Base-by-base conservation (phyloP, 2,329 filamentous ascomycete genomes). In the Aspergillus persii region DNA sequence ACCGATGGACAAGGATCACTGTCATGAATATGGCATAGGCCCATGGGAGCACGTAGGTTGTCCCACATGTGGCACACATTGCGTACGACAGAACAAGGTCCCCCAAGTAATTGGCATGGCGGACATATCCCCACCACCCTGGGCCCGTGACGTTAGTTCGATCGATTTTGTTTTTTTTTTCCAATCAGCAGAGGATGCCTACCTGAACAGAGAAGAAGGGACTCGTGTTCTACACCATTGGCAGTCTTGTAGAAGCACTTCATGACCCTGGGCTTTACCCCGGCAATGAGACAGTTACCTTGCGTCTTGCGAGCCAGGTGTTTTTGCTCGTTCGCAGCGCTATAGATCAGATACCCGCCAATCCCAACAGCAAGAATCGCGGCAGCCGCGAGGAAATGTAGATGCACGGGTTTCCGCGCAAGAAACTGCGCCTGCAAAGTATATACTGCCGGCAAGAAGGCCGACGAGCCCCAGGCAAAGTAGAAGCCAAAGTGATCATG, bases 401-500 rank as follows among this genome's bases (percentile, higher is more conserved):
- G 41, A 7, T 46, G 71, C 53, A 76, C 50, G 36, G 79, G 79
- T 56, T 81, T 77, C 1, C 69, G 66, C 2, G 78, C 77, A 1
- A 83, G 69, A 53, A 80, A 83, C 59, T 83, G 80, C 0, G 74
- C 74, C 60, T 83, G 80, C 0, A 81, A 71, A 0, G 80, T 82
- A 63, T 82, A 82, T 27, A 78, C 75, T 0, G 70, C 73, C 0
- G 80, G 80, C 2, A 83, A 68, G 68, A 77, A 81, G 15, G 75
- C 79, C 29, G 77, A 73, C 26, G 74, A 79, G 4, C 80, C 80
- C 78, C 79, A 82, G 29, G 72, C 73, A 3, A 79, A 64, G 60
- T 79, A 77, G 63, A 78, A 79, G 0, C 77, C 75, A 53, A 78
- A 77, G 60, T 79, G 77, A 54, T 79, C 76, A 57, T 79, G 75